Conservation (phyloP, 768 basidiomycete genomes). For the Tricholoma saponaceum region DNA sequence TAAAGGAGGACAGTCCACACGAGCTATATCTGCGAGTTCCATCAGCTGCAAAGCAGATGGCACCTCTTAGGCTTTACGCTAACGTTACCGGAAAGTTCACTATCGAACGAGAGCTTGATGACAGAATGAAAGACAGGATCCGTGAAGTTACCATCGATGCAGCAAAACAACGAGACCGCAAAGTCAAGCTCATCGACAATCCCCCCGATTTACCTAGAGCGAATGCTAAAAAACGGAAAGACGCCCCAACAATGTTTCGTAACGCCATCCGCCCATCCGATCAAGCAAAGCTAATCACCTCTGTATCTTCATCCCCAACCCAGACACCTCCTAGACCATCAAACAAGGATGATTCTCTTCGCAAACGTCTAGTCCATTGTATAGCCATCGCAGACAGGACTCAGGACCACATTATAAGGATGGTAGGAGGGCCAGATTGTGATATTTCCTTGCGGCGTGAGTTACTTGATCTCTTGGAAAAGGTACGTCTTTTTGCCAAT, state of each 20-base stretch:
- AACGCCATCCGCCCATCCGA: conserved; percentile 29
- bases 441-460: conserved; percentile 33
- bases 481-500: conserved; percentile 33
- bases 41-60: conserved; percentile 51
- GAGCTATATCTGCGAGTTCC: conserved; percentile 72
- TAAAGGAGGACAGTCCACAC: conserved; percentile 53
- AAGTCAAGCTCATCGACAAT: conserved; percentile 48
- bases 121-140: conserved; percentile 39
- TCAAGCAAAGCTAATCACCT: conserved; percentile 23
- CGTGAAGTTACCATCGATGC: conserved; percentile 44
- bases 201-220: conserved; percentile 34
- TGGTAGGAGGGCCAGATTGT: conserved; percentile 41
- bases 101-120: conserved; percentile 58
- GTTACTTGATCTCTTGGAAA: conserved; percentile 43
- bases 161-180: conserved; percentile 37
- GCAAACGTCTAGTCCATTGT: conserved; percentile 48
- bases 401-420: conserved; percentile 41
- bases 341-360: conserved; percentile 21
- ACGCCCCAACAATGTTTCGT: conserved; percentile 32
- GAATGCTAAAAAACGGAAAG: conserved; percentile 36
- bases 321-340: conserved; percentile 16
- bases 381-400: conserved; percentile 47
- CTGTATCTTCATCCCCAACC: conserved; percentile 27
- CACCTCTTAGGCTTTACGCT: conserved; percentile 70
- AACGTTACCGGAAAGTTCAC: conserved; percentile 70